Evolutionary conservation across 192 early-diverging fungal genomes (phyloP).

Genomic region (Endogone sp.): DNA sequence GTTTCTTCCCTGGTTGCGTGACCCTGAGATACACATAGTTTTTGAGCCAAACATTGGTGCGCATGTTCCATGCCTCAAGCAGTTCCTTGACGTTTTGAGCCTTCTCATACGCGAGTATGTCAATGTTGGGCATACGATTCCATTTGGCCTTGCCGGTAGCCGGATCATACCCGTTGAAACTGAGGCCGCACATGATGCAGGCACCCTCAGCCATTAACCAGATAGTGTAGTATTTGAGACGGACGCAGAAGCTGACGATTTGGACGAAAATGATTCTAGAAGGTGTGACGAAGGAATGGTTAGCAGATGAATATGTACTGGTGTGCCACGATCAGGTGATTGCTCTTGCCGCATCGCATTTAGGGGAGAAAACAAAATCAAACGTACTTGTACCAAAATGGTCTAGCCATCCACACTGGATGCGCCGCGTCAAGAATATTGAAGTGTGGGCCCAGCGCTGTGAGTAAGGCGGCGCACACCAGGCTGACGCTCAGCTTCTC

Average conservation of each 20-base stretch:
- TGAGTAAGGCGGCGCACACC: slow-evolving; percentile 26
- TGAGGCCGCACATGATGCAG: slow-evolving; percentile 78
- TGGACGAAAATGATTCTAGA: slow-evolving; percentile 42
- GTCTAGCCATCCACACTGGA: slow-evolving; percentile 24
- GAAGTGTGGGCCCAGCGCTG: slow-evolving; percentile 32
- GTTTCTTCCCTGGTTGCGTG: slow-evolving; percentile 41
- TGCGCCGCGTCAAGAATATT: slow-evolving; percentile 22
- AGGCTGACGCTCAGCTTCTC: slow-evolving; percentile 27
- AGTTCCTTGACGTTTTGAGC: slow-evolving; percentile 71
- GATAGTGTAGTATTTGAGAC: slow-evolving; percentile 85
- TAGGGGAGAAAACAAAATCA: too few relatives aligned
- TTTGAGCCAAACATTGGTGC: slow-evolving; percentile 84
- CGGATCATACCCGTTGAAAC: slow-evolving; percentile 66
- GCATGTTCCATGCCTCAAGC: slow-evolving; percentile 88
- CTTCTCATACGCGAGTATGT: slow-evolving; percentile 69
- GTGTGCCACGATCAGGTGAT: too few relatives aligned
- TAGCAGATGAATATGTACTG: not conserved
- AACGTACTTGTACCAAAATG: slow-evolving; percentile 10
- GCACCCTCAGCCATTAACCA: slow-evolving; percentile 89
- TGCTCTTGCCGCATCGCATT: too few relatives aligned
- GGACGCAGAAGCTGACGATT: slow-evolving; percentile 53
- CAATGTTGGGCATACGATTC: slow-evolving; percentile 77
- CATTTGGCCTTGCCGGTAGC: slow-evolving; percentile 51
- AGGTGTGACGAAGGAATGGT: not conserved
- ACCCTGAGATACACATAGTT: slow-evolving; percentile 82